These are phyloP conservation scores for Aspergillus aculeatus DNA, from an alignment of 2,329 filamentous ascomycete genomes.

Conservation along the genomic window DNA sequence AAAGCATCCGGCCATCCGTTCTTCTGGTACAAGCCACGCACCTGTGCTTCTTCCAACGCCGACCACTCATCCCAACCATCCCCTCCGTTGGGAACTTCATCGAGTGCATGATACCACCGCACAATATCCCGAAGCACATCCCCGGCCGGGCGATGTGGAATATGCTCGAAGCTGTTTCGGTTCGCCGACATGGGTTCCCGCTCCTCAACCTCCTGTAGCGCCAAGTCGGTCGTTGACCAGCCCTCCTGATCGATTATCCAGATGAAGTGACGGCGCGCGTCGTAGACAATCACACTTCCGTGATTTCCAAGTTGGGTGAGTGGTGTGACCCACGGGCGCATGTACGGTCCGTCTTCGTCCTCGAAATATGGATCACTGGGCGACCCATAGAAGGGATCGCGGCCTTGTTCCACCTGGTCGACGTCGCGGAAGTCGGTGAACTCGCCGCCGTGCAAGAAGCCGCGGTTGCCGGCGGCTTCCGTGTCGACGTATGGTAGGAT, in stretches of 20 bases:
- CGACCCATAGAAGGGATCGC: conserved; percentile 5
- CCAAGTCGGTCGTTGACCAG: conserved; percentile 9
- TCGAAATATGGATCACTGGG: conserved; percentile 8
- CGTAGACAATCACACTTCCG: conserved; percentile 26
- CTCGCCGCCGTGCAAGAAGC: conserved; percentile 5
- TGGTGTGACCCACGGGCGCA: conserved; percentile 32
- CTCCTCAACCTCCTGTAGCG: neutral
- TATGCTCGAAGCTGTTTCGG: conserved; percentile 13
- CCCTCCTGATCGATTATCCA: conserved; percentile 19
- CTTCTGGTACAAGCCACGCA: conserved; percentile 8
- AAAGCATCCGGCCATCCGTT: conserved; percentile 22
- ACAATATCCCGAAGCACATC: conserved; percentile 20
- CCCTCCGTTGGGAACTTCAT: conserved; percentile 13
- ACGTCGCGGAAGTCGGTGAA: conserved; percentile 6
- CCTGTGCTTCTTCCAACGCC: neutral
- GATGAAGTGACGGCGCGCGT: conserved; percentile 25
- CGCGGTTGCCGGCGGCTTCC: neutral
- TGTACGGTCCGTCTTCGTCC: conserved; percentile 22
- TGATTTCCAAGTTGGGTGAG: conserved; percentile 27
- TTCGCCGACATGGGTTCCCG: conserved; percentile 8
- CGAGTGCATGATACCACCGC: conserved; percentile 13
- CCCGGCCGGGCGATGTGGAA: conserved; percentile 14
- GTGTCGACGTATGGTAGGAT: conserved; percentile 19
- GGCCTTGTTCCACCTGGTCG: neutral
- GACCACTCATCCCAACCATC: conserved; percentile 1